phyloP scores from a whole-genome alignment of 345 rosid genomes.

The Populus davidiana region DNA sequence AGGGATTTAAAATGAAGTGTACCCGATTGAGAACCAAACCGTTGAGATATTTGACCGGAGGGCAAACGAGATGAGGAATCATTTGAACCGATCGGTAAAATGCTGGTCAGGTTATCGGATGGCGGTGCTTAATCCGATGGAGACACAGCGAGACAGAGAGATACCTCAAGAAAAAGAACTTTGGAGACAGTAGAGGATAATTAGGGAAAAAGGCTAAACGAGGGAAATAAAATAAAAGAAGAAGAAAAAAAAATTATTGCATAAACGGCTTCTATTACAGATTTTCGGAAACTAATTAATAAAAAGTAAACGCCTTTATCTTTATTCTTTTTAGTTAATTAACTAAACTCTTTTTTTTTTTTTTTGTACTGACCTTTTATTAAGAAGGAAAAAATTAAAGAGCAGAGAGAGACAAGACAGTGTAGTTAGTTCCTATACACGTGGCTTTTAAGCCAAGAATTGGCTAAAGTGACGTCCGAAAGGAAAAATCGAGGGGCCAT shows the following conservation, averaged over 20 bases:
- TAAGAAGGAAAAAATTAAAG: background rate
- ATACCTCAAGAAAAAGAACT: background rate
- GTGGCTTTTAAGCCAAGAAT: conserved; percentile 19
- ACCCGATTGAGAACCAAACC: conserved; percentile 7
- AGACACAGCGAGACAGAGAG: background rate
- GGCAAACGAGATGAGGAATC: background rate
- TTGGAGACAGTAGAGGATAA: background rate
- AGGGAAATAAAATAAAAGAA: conserved; percentile 4
- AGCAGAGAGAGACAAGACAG: background rate
- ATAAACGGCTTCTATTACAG: background rate
- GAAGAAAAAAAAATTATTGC: background rate
- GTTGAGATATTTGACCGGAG: conserved; percentile 3
- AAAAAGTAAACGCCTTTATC: background rate
- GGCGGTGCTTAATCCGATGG: conserved; percentile 22
- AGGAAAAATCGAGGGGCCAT: background rate
- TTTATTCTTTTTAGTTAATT: background rate
- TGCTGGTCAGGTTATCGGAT: conserved; percentile 15
- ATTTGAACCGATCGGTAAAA: conserved; percentile 7
- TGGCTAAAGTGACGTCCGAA: background rate
- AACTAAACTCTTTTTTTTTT: background rate
- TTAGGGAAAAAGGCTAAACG: background rate
- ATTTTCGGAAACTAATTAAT: background rate
- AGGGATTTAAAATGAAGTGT: conserved; percentile 9
- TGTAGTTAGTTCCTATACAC: conserved; percentile 4
- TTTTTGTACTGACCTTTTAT: too few species aligned